These are phyloP conservation scores for Plasmodium sp. DNA, from an alignment of 169 alveolate genomes.

Conservation along the genomic window DNA sequence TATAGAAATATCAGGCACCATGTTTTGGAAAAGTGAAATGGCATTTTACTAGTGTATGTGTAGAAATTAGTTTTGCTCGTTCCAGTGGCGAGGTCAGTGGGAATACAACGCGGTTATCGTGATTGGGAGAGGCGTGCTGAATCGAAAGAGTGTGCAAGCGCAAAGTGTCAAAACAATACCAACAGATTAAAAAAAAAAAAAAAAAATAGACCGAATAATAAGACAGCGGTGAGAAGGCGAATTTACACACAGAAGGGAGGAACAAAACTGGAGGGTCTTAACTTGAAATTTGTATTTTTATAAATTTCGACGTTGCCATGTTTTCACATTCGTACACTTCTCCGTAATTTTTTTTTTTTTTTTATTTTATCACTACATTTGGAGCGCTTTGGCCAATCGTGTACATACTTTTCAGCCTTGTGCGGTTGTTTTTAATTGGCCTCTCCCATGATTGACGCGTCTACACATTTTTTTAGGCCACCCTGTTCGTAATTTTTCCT, in stretches of 20 bases:
- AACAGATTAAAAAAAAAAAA: background rate
- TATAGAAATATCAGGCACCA: constrained; percentile 25
- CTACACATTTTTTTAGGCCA: background rate
- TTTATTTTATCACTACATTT: background rate
- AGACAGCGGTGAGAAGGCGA: background rate
- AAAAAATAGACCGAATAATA: background rate
- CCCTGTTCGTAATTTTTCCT: background rate
- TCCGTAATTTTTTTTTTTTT: background rate
- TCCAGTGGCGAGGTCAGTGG: background rate
- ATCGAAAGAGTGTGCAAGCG: background rate
- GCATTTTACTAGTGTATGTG: constrained; percentile 26
- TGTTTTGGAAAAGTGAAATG: constrained; percentile 22
- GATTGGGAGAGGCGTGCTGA: background rate
- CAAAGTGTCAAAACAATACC: background rate
- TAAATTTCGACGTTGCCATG: background rate
- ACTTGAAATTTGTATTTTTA: background rate
- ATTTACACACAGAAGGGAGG: background rate
- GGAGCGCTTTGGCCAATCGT: background rate
- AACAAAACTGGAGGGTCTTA: background rate
- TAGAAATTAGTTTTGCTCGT: background rate
- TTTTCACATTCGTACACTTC: background rate
- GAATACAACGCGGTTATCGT: background rate
- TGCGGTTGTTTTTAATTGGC: background rate
- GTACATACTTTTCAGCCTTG: background rate
- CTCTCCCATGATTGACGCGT: background rate